Evolutionary conservation across 1,284 basidiomycete genomes (phyloP), one percentile per base, ranked within the genome.

Genomic region (Ganoderma sp.): DNA sequence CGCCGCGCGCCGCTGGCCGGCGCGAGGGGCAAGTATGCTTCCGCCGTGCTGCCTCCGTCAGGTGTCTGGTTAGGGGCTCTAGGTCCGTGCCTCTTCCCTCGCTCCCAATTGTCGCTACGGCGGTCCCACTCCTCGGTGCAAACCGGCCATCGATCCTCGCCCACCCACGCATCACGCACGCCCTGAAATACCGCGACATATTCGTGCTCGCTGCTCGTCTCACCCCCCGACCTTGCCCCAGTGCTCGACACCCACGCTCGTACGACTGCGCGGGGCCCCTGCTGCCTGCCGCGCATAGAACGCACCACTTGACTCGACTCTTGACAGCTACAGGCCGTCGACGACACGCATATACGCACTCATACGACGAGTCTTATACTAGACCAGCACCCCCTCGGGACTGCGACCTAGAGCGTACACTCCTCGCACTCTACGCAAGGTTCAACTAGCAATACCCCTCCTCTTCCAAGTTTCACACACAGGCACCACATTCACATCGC

Each of bases 101-200:
- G 43, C 63, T 34, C 59, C 42, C 63, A 34, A 17, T 62, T 42
- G 34, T 52, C 48, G 48, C 48, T 52, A 52, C 17, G 28, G 41
- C 68, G 67, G 67, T 70, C 69, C 57, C 69, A 66, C 67, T 65
- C 17, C 39, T 72, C 68, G 69, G 68, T 69, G 43, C 67, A 67
- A 64, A 61, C 64, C 71, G 71, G 69, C 41, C 56, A 61, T 39
- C 54, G 22, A 50, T 17, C 54, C 59, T 28, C 66, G 4, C 58
- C 63, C 66, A 39, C 37, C 37, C 37, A 10, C 32, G 32, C 32
- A 32, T 32, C 37, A 34, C 63, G 45, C 54, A 42, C 28, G 32
- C 63, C 66, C 66, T 64, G 61, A 70, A 70, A 70, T 70, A 72
- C 60, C 67, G 34, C 67, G 42, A 7, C 65, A 69, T 69, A 69